Evolutionary conservation across 1,284 basidiomycete species (phyloP).

Genomic region (Microbotryum violaceum): DNA sequence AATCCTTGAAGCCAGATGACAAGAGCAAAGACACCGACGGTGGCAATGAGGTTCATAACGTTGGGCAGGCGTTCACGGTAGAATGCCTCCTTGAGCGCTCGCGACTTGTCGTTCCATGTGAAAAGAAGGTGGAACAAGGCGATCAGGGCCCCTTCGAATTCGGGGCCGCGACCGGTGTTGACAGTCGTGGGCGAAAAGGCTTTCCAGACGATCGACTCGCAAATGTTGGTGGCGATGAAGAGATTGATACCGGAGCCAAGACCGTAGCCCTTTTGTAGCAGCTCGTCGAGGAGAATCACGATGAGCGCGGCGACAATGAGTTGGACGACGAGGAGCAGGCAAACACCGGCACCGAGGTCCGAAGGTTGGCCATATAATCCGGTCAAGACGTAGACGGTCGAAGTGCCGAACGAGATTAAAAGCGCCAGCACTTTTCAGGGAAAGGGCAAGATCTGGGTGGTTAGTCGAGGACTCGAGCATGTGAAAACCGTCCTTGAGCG

Average conservation of each 20-base stretch:
- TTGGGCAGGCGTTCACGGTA: conserved; percentile 96
- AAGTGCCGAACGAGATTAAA: conserved; percentile 92
- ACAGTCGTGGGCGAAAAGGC: conserved; percentile 96
- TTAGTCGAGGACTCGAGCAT: background rate
- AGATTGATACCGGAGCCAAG: conserved; percentile 97
- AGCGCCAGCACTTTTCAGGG: conserved; percentile 74
- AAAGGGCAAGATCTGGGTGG: too few species aligned
- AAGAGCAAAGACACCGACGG: conserved; percentile 79
- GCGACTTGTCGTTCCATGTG: conserved; percentile 97
- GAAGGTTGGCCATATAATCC: conserved; percentile 92
- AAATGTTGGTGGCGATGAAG: conserved; percentile 99
- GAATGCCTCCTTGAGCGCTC: conserved; percentile 95
- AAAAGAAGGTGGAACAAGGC: conserved; percentile 96
- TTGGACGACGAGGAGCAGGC: conserved; percentile 87
- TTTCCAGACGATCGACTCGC: conserved; percentile 99
- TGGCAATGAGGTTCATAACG: conserved; percentile 94
- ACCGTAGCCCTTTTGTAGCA: conserved; percentile 97
- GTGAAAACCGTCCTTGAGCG: background rate
- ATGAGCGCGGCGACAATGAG: conserved; percentile 89
- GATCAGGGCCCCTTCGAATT: conserved; percentile 95
- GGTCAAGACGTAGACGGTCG: conserved; percentile 93
- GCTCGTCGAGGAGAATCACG: conserved; percentile 95
- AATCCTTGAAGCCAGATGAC: conserved; percentile 99
- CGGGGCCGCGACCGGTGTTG: conserved; percentile 95
- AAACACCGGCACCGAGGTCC: conserved; percentile 93